These are phyloP conservation scores for Dioscorea alata DNA, from an alignment of 106 monocot genomes.

Conservation along the genomic window DNA sequence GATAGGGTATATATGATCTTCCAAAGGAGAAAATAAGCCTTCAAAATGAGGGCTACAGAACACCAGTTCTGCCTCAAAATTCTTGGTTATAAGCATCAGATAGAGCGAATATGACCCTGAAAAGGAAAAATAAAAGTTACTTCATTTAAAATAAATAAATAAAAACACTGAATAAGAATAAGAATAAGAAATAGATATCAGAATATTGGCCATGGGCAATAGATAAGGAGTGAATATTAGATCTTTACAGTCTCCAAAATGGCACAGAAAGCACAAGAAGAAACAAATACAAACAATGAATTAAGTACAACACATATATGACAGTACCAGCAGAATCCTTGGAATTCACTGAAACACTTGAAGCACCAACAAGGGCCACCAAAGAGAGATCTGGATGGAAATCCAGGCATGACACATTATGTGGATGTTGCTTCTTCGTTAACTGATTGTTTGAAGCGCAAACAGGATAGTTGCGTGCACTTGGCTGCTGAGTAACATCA, in stretches of 20 bases:
- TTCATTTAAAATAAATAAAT: no score
- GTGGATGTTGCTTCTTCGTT: constrained; percentile 21
- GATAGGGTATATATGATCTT: constrained; percentile 18
- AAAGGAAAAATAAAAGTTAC: neutral
- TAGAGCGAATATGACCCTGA: constrained; percentile 61
- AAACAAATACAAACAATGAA: neutral
- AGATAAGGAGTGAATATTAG: neutral
- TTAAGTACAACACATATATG: neutral
- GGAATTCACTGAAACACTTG: constrained; percentile 18
- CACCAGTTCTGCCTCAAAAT: constrained; percentile 35
- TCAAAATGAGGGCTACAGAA: constrained; percentile 36
- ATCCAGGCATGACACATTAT: constrained; percentile 55
- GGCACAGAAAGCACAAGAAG: neutral
- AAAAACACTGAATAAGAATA: no score
- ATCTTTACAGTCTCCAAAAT: no score
- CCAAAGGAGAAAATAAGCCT: constrained; percentile 54
- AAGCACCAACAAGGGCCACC: constrained; percentile 48
- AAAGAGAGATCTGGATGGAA: constrained; percentile 56
- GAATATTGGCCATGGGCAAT: neutral
- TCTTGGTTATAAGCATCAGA: constrained; percentile 34
- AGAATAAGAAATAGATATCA: neutral
- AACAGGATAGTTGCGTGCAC: constrained; percentile 13
- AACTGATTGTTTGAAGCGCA: constrained; percentile 15
- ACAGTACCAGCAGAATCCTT: constrained; percentile 27
- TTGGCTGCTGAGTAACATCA: constrained; percentile 40